Percentiles rank a stretch among this genome's conserved stretches.
Evolutionary conservation across 192 early-diverging fungal species (phyloP).

Genomic region (Coemansia sp.): DNA sequence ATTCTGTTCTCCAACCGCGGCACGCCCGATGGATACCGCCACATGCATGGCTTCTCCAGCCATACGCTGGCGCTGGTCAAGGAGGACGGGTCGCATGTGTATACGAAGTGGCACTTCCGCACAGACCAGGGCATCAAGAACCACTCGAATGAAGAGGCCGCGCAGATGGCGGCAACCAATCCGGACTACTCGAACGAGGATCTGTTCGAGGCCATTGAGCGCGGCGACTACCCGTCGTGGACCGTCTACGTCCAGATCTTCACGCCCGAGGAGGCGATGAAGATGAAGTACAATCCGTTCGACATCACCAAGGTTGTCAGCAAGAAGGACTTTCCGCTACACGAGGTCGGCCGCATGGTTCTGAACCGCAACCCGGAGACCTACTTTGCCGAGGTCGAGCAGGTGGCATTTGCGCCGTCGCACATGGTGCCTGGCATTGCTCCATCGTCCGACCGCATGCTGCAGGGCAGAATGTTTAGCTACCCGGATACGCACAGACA

Average conservation of each 20-base stretch:
- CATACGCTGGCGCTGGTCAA: constrained; percentile 75
- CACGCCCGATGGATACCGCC: constrained; percentile 58
- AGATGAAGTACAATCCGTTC: constrained; percentile 65
- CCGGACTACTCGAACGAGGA: constrained; percentile 62
- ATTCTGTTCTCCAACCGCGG: constrained; percentile 62
- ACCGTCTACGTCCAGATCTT: constrained; percentile 63
- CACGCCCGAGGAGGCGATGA: constrained; percentile 56
- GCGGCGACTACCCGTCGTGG: constrained; percentile 64
- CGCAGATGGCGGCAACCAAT: constrained; percentile 50
- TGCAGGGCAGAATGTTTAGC: constrained; percentile 69
- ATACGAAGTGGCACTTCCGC: constrained; percentile 85
- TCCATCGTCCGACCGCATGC: constrained; percentile 62
- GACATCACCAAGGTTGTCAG: constrained; percentile 68
- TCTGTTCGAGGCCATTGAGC: constrained; percentile 60
- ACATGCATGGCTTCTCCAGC: constrained; percentile 70
- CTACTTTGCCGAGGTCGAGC: constrained; percentile 72
- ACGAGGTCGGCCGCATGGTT: constrained; percentile 63
- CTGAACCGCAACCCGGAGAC: constrained; percentile 68
- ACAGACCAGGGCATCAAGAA: constrained; percentile 59
- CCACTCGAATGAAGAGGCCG: constrained; percentile 56
- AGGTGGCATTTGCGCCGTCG: constrained; percentile 68
- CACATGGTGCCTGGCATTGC: constrained; percentile 69
- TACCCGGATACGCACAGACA: constrained; percentile 70
- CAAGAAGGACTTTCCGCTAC: constrained; percentile 62
- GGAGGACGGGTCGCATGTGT: constrained; percentile 60